Conservation (phyloP, 106 monocot species). For the Ottelia alismoides region DNA sequence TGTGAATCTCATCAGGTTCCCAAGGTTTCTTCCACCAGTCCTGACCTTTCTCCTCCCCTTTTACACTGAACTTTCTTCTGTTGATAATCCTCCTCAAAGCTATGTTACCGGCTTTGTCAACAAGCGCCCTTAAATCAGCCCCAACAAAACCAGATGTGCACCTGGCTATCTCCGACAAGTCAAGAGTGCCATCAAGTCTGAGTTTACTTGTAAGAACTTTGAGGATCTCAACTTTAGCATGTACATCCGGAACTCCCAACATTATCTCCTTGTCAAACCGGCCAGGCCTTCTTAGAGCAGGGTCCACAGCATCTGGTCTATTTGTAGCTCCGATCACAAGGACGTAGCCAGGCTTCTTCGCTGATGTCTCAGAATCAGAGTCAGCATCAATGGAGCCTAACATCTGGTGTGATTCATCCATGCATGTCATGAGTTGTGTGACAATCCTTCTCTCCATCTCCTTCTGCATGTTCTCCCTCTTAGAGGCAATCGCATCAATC, state of each 20-base stretch:
- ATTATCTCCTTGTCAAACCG: slow-evolving; percentile 74
- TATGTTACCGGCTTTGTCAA: slow-evolving; percentile 71
- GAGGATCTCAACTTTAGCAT: slow-evolving; percentile 49
- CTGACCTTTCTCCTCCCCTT: slow-evolving; percentile 4
- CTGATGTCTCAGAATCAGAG: slow-evolving; percentile 19
- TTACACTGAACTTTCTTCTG: slow-evolving; percentile 26
- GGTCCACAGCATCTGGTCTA: slow-evolving; percentile 87
- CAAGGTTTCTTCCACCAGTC: slow-evolving; percentile 72
- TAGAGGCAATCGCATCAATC: slow-evolving; percentile 97
- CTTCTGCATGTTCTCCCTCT: slow-evolving; percentile 75
- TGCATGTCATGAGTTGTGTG: slow-evolving; percentile 94
- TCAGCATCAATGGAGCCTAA: slow-evolving; percentile 17
- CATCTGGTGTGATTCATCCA: slow-evolving; percentile 79
- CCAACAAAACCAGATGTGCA: slow-evolving; percentile 93
- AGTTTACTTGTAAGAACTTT: slow-evolving; percentile 39
- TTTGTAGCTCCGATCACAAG: slow-evolving; percentile 99
- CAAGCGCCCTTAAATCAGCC: slow-evolving; percentile 76
- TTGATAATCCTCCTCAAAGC: slow-evolving; percentile 80
- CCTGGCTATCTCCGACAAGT: slow-evolving; percentile 64
- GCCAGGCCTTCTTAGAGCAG: slow-evolving; percentile 79
- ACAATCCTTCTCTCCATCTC: slow-evolving; percentile 96
- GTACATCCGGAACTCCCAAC: slow-evolving; percentile 80
- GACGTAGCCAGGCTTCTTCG: slow-evolving; percentile 65
- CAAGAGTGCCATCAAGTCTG: slow-evolving; percentile 50
- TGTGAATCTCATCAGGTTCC: slow-evolving; percentile 56